phyloP scores from a whole-genome alignment of 2,329 filamentous ascomycete genomes.

The Cladorrhinum sp. region DNA sequence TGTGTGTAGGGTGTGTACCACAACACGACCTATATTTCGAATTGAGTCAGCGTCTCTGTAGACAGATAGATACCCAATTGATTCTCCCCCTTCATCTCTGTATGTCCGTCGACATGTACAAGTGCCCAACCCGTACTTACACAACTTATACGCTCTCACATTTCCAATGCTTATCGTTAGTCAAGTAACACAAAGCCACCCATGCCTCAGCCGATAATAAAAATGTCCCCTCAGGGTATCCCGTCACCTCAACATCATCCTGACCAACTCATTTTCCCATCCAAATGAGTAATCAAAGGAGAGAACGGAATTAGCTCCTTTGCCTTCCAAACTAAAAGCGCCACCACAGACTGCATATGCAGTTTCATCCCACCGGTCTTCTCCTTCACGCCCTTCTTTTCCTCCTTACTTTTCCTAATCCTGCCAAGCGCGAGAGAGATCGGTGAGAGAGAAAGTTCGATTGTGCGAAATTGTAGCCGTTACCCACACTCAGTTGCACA shows the following conservation, averaged over 20 bases:
- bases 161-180: neutral
- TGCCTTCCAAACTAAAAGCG: neutral
- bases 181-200: neutral
- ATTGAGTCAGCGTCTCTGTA: too few species aligned
- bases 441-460: slow-evolving; percentile 4
- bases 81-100: too few species aligned
- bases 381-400: neutral
- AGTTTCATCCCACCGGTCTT: slow-evolving; percentile 9
- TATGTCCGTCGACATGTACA: neutral
- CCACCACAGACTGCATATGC: neutral
- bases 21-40: too few species aligned
- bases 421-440: neutral
- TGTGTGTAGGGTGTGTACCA: too few species aligned
- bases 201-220: neutral
- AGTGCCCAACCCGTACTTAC: neutral
- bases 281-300: neutral
- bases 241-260: neutral
- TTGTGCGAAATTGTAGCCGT: too few species aligned
- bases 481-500: too few species aligned
- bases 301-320: neutral
- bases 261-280: neutral
- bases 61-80: too few species aligned
- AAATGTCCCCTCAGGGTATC: neutral
- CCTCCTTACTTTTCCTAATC: neutral
- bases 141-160: neutral